Evolutionary conservation across 1,139 yeast species (phyloP).

Genomic region (Geotrichum phurueaensis): DNA sequence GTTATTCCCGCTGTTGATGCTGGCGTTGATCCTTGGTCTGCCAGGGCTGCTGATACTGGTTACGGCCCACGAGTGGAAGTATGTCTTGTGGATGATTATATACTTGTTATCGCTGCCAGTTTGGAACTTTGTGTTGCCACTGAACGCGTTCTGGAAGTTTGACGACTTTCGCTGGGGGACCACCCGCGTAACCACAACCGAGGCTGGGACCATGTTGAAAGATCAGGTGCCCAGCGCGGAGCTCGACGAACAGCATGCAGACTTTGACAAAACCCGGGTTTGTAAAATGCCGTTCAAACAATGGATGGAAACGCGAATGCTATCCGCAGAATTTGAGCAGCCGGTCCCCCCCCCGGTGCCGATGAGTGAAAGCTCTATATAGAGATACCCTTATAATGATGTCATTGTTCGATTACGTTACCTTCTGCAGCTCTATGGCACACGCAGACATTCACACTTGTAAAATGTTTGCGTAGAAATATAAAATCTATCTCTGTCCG

Average conservation of each 20-base stretch:
- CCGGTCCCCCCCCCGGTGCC: not conserved
- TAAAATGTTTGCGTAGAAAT: not conserved
- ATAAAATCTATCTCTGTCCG: too few species aligned
- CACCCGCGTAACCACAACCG: conserved; percentile 55
- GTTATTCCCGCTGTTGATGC: conserved; percentile 61
- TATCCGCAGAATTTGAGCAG: not conserved
- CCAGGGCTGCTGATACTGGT: conserved; percentile 79
- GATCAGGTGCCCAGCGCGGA: not conserved
- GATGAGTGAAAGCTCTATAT: not conserved
- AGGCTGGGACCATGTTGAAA: not conserved
- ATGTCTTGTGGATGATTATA: conserved; percentile 70
- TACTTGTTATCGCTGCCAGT: conserved; percentile 76
- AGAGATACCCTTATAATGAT: not conserved
- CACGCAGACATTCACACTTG: not conserved
- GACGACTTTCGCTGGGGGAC: conserved; percentile 97
- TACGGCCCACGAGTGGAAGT: conserved; percentile 68
- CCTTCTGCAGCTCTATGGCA: not conserved
- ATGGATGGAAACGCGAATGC: conserved; percentile 9
- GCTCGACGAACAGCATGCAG: not conserved
- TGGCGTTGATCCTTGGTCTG: conserved; percentile 73
- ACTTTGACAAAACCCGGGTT: conserved; percentile 11
- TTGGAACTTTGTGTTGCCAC: conserved; percentile 84
- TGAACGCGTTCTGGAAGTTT: conserved; percentile 86
- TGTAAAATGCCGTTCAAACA: conserved; percentile 10
- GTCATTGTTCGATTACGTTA: not conserved